These are phyloP conservation scores for Venturia carpophila DNA, from an alignment of 2,329 filamentous ascomycete genomes.

Conservation along the genomic window DNA sequence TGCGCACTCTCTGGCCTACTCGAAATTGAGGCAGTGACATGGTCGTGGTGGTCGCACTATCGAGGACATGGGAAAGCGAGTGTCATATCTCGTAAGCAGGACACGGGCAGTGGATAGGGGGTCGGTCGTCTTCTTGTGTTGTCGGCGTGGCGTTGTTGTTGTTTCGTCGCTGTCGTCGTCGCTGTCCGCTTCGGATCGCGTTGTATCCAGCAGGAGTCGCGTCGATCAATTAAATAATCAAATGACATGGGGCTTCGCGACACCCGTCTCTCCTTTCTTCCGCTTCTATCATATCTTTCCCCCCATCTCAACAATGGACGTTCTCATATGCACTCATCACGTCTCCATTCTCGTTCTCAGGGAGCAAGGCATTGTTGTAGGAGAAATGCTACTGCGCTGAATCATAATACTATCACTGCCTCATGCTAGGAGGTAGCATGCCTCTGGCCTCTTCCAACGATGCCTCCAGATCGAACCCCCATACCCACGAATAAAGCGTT, in stretches of 20 bases:
- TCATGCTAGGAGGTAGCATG: background rate
- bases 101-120: background rate
- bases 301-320: background rate
- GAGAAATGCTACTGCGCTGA: background rate
- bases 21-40: slow-evolving; percentile 9
- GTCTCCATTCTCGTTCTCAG: background rate
- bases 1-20: slow-evolving; percentile 65
- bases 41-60: background rate
- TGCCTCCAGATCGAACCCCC: slow-evolving; percentile 10
- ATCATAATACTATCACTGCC: background rate
- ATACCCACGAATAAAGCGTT: slow-evolving; percentile 3
- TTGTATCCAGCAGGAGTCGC: background rate
- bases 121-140: background rate
- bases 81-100: background rate
- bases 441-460: background rate
- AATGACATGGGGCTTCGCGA: no score
- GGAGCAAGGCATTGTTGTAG: background rate
- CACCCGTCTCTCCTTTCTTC: no score
- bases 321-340: background rate
- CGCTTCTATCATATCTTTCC: background rate
- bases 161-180: background rate
- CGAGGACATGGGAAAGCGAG: background rate
- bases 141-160: background rate
- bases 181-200: background rate
- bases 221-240: background rate